Evolutionary conservation across 169 alveolate species (phyloP).

Genomic region (Plasmodium sp.): DNA sequence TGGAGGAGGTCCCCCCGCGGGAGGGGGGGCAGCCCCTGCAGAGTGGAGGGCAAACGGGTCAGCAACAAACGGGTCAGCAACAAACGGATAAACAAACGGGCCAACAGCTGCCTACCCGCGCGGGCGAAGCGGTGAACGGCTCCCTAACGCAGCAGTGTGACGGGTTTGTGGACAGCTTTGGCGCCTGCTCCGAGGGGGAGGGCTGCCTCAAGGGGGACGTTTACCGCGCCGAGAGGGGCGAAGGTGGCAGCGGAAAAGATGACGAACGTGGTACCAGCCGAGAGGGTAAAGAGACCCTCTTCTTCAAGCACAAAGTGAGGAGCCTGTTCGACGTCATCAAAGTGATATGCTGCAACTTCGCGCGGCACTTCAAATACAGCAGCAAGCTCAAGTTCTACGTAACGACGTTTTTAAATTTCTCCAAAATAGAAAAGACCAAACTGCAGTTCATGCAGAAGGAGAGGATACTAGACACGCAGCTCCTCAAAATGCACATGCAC

Average conservation of each 20-base stretch:
- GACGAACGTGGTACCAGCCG: background rate
- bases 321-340: slow-evolving; percentile 23
- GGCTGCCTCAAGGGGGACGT: background rate
- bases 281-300: background rate
- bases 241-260: background rate
- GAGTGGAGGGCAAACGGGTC: background rate
- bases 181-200: background rate
- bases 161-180: background rate
- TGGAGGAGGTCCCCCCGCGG: background rate
- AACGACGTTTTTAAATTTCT: slow-evolving; percentile 18
- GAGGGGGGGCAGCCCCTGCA: background rate
- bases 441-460: slow-evolving; percentile 49
- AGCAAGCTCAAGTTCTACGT: slow-evolving; percentile 32
- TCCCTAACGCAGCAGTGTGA: background rate
- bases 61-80: no score
- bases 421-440: slow-evolving; percentile 56
- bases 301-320: slow-evolving; percentile 26
- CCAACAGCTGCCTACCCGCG: background rate
- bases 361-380: slow-evolving; percentile 4
- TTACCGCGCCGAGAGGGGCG: background rate
- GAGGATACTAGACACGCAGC: slow-evolving; percentile 20
- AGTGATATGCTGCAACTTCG: slow-evolving; percentile 7
- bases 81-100: no score
- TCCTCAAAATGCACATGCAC: slow-evolving; percentile 29
- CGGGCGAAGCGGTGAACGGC: background rate